phyloP scores from a whole-genome alignment of 31 red algal genomes.

The Porphyra umbilicalis region DNA sequence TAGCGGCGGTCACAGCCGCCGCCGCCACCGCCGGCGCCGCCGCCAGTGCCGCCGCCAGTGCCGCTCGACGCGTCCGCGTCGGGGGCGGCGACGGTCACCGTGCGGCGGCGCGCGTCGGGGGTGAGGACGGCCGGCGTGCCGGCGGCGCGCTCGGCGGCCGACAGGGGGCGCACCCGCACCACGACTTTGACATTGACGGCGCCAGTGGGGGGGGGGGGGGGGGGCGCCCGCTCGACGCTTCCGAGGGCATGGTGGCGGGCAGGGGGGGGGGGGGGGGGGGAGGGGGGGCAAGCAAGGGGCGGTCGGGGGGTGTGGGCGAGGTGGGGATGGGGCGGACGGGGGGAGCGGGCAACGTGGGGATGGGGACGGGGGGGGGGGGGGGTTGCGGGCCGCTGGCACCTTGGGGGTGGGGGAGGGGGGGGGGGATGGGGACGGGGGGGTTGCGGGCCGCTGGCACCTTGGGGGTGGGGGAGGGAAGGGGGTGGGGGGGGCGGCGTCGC shows the following conservation, averaged over 20 bases:
- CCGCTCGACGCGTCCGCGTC: no score
- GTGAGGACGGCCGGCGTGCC: neutral
- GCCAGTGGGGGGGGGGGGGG: neutral
- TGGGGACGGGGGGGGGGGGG: no score
- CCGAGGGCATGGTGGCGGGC: neutral
- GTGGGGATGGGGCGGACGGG: no score
- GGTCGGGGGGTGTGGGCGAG: no score
- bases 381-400: no score
- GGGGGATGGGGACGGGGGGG: no score
- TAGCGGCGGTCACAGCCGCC: neutral
- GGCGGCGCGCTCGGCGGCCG: neutral
- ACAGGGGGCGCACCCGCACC: neutral
- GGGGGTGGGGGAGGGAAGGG: no score
- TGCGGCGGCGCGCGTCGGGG: neutral
- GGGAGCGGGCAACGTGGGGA: no score
- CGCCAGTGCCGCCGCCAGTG: neutral
- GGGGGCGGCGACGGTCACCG: neutral
- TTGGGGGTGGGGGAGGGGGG: no score
- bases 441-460: no score
- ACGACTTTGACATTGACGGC: neutral
- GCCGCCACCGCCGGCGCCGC: neutral
- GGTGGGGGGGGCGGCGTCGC: no score
- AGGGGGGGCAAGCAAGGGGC: no score
- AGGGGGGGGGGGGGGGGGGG: neutral
- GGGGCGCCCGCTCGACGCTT: neutral